phyloP scores from a whole-genome alignment of 164 flowering plant genomes.

The Berberis thunbergii region DNA sequence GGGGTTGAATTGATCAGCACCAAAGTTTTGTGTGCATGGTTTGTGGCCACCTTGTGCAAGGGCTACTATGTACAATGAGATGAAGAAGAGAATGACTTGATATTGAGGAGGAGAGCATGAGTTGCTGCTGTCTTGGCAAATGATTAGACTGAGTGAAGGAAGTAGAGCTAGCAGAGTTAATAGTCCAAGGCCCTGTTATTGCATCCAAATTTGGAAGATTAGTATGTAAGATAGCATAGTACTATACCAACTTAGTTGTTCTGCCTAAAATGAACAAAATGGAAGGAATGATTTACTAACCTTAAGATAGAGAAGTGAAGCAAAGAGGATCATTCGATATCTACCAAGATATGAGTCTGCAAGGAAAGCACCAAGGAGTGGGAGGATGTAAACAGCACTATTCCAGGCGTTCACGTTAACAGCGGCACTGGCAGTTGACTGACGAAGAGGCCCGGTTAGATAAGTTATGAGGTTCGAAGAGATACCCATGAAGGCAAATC shows the following conservation, averaged over 20 bases:
- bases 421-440: slow-evolving; percentile 24
- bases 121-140: background rate
- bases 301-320: slow-evolving; percentile 26
- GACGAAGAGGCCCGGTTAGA: slow-evolving; percentile 26
- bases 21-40: slow-evolving; percentile 17
- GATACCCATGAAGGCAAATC: slow-evolving; percentile 35
- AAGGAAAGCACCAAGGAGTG: slow-evolving; percentile 18
- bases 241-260: background rate
- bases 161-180: slow-evolving; percentile 17
- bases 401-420: slow-evolving; percentile 22
- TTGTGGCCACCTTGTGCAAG: slow-evolving; percentile 14
- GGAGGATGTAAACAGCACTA: slow-evolving; percentile 17
- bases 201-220: background rate
- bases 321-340: slow-evolving; percentile 19
- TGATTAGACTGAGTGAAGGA: slow-evolving; percentile 4
- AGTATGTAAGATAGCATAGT: background rate
- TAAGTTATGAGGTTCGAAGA: slow-evolving; percentile 30
- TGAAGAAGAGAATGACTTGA: slow-evolving; percentile 12
- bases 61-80: slow-evolving; percentile 15
- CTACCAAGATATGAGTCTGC: slow-evolving; percentile 28
- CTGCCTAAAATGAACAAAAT: background rate
- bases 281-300: slow-evolving; percentile 8
- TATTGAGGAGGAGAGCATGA: slow-evolving; percentile 7
- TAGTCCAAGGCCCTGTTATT: slow-evolving; percentile 13
- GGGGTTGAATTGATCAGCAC: too few relatives aligned